Base-by-base conservation (phyloP, 345 rosid species). In the Citrus medica region DNA sequence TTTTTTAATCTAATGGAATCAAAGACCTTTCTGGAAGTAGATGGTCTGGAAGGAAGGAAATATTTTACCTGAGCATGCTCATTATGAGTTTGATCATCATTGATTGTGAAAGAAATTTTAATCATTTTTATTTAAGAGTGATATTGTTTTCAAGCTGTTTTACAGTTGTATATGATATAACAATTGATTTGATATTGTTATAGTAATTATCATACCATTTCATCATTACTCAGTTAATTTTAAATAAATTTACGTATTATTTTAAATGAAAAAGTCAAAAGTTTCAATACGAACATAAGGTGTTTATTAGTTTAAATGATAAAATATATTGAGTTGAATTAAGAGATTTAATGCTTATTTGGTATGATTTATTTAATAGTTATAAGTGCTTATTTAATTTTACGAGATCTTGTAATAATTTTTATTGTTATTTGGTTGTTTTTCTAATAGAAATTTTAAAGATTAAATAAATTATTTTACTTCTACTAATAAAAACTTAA, bases 401-500 rank as follows among this genome's bases (percentile, higher is more conserved):
- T 0, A 35, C 6, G 6, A 35, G 1, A 0, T 35, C 1, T 35
- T 35, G 37, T 35, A 35, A 35, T 35, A 35, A 35, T 35, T 35
- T 6, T 35, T 5, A 0, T 35, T 35, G 7, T 35, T 35, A 6
- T 35, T 33, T 33, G 0, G 33, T 32, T 33, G 1, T 33, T 35
- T 35, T 35, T 35, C 0, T 35, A 35, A 35, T 35, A 35, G 1
- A 35, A 35, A 1, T 35, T 35, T 35, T 35, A 1, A 5, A 35
- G 7, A 0, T 35, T 35, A 35, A 35, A 33, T 5, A 35, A 6
- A 0, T 0, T 35, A 5, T 35, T 35, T 35, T 35, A 1, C 1
- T 0, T 6, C 37, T 6, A 35, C 1, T 35, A 6, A 0, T 35
- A 6, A 35, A 35, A 35, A 0, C 0, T 35, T 35, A 35, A 35